phyloP scores from a whole-genome alignment of 148 eudicot genomes.

The Vaccinium vitisidaea region DNA sequence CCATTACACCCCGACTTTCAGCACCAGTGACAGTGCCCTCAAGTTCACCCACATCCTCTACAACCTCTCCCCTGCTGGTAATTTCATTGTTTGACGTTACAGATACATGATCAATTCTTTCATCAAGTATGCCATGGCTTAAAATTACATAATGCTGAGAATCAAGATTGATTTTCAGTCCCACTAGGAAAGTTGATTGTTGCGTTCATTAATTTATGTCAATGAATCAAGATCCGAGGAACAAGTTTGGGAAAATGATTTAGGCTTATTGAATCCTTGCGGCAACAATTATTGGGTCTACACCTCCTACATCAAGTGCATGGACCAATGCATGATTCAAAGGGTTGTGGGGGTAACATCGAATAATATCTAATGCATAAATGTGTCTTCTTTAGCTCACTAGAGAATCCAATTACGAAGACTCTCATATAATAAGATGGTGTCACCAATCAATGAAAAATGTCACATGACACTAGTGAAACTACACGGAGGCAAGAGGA shows the following conservation, averaged over 20 bases:
- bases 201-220: neutral
- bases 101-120: neutral
- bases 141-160: neutral
- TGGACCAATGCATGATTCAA: neutral
- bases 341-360: neutral
- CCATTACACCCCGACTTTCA: slow-evolving; percentile 44
- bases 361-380: neutral
- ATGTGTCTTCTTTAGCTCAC: too few relatives aligned
- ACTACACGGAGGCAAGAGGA: too few relatives aligned
- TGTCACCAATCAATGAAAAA: too few relatives aligned
- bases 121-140: neutral
- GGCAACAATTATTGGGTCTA: neutral
- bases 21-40: slow-evolving; percentile 73
- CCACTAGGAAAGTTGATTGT: neutral
- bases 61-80: slow-evolving; percentile 96
- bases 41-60: slow-evolving; percentile 94
- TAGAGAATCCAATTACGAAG: too few relatives aligned
- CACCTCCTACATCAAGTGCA: neutral
- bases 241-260: neutral
- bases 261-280: neutral
- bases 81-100: neutral
- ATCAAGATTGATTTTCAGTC: neutral
- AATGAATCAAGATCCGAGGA: neutral
- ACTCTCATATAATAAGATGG: too few relatives aligned
- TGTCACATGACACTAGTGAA: too few relatives aligned